Evolutionary conservation across 2,329 filamentous ascomycete species (phyloP).

Genomic region (Aspergillus thermomutatus): DNA sequence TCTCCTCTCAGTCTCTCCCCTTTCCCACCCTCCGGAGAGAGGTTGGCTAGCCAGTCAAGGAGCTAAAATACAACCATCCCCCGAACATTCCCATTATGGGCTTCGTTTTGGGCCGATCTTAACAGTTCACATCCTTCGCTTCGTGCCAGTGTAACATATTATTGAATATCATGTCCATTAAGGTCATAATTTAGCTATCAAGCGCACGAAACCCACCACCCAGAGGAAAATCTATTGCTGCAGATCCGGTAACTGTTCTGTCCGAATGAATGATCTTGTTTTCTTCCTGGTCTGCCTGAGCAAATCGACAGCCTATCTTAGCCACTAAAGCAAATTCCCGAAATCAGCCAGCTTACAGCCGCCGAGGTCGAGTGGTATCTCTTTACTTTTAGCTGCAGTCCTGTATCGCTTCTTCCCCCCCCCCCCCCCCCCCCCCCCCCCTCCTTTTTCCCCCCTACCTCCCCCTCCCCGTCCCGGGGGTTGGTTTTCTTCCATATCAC

Average conservation of each 20-base stretch:
- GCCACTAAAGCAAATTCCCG: neutral
- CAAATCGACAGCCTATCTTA: neutral
- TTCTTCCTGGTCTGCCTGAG: too few relatives aligned
- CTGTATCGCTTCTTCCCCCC: neutral
- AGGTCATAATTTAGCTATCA: neutral
- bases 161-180: neutral
- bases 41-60: constrained; percentile 7
- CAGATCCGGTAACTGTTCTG: neutral
- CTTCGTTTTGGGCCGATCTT: neutral
- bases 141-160: neutral
- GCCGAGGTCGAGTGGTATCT: neutral
- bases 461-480: too few relatives aligned
- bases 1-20: constrained; percentile 2
- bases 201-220: neutral
- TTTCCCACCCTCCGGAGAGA: constrained; percentile 3
- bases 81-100: neutral
- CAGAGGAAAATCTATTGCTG: neutral
- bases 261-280: neutral
- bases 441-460: too few relatives aligned
- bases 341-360: neutral
- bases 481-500: too few relatives aligned
- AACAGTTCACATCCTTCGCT: neutral
- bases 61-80: constrained; percentile 6
- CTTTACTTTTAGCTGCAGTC: neutral
- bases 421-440: too few relatives aligned